phyloP scores from a whole-genome alignment of 2,329 filamentous ascomycete genomes.

The Pyrenophora graminea region DNA sequence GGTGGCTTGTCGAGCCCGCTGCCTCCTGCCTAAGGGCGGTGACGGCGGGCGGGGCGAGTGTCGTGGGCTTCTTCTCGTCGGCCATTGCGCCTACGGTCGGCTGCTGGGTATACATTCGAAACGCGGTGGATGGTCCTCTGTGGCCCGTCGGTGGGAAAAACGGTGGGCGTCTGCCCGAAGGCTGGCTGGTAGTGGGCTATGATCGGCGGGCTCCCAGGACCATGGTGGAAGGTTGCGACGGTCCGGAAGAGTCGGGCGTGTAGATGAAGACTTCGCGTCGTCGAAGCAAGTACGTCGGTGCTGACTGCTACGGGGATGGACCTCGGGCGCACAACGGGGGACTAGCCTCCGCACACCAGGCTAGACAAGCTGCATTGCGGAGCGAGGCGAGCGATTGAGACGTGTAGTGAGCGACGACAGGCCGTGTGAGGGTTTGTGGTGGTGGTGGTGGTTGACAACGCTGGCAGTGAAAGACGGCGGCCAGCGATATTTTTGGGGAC shows the following conservation, averaged over 20 bases:
- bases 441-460: slow-evolving; percentile 7
- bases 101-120: slow-evolving; percentile 16
- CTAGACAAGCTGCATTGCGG: slow-evolving; percentile 36
- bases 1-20: slow-evolving; percentile 28
- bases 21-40: slow-evolving; percentile 50
- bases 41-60: slow-evolving; percentile 51
- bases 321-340: slow-evolving; percentile 11
- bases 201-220: slow-evolving; percentile 31
- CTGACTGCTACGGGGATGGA: slow-evolving; percentile 14
- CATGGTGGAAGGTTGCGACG: slow-evolving; percentile 35
- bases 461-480: not conserved
- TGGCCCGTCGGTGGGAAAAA: slow-evolving; percentile 16
- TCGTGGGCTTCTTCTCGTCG: slow-evolving; percentile 35
- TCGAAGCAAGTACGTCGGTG: slow-evolving; percentile 9
- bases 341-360: slow-evolving; percentile 1
- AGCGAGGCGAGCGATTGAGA: slow-evolving; percentile 32
- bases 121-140: slow-evolving; percentile 8
- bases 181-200: slow-evolving; percentile 39
- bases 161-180: slow-evolving; percentile 32
- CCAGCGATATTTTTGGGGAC: slow-evolving; percentile 15
- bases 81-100: slow-evolving; percentile 23
- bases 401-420: slow-evolving; percentile 21
- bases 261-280: slow-evolving; percentile 9
- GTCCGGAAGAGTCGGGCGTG: slow-evolving; percentile 9
- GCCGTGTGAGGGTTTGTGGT: not conserved